Conservation (phyloP, 305 asterid species). For the Caryopteris hybrid region DNA sequence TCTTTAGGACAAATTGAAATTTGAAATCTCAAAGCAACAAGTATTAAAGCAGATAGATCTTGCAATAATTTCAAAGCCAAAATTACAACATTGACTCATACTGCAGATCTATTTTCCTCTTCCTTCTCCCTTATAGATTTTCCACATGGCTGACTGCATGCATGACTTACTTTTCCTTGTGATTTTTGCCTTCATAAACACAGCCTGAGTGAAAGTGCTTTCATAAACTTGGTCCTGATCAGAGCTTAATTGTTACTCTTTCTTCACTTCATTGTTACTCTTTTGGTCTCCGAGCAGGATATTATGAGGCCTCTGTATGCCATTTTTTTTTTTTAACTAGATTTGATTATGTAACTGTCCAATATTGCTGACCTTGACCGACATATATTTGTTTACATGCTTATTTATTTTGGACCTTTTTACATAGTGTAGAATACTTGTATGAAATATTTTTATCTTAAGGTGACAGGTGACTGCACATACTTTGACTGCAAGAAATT, state of each 20-base stretch:
- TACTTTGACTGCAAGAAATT: constrained; percentile 86
- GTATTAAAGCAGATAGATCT: not conserved
- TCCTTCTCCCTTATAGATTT: not conserved
- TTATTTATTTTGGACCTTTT: constrained; percentile 7
- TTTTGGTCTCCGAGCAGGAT: not conserved
- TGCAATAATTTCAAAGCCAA: not conserved
- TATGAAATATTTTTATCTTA: constrained; percentile 18
- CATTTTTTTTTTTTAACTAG: not conserved
- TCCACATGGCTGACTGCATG: not conserved
- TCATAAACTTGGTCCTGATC: not conserved
- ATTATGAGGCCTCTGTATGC: not conserved
- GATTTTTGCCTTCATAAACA: not conserved
- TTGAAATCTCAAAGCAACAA: not conserved
- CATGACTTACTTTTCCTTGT: not conserved
- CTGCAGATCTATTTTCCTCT: not conserved
- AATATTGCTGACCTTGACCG: not conserved
- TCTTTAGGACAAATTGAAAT: not conserved
- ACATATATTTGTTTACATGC: not conserved
- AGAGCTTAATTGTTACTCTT: not conserved
- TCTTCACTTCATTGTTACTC: not conserved
- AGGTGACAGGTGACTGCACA: constrained; percentile 97
- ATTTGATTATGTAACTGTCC: not conserved
- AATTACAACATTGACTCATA: not conserved
- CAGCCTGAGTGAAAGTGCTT: not conserved
- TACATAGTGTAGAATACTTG: not conserved